A percentile compares a stretch with the other conserved stretches of the same genome.
These are phyloP conservation scores for Spizellomyces punctatus DNA, from an alignment of 192 early-diverging fungal species.

Conservation along the genomic window DNA sequence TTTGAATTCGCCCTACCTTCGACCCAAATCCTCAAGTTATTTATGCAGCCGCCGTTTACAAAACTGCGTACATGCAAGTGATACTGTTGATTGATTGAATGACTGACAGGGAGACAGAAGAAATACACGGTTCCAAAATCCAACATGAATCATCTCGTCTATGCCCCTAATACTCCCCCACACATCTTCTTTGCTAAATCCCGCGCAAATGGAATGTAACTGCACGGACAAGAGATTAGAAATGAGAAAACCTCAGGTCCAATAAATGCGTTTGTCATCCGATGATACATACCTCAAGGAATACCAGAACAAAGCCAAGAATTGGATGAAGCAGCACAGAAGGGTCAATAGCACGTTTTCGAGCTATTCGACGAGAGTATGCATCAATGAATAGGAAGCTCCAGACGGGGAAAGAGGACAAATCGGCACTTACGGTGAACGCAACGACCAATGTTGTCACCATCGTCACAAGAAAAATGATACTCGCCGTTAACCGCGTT, in stretches of 20 bases:
- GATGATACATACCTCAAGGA: constrained; percentile 54
- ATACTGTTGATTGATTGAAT: no score
- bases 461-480: constrained; percentile 71
- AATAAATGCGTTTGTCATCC: not conserved
- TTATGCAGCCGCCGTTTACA: no score
- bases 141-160: not conserved
- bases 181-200: constrained; percentile 46
- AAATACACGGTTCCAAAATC: not conserved
- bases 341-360: constrained; percentile 70
- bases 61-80: no score
- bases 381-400: not conserved
- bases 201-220: constrained; percentile 91
- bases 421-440: constrained; percentile 51
- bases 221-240: constrained; percentile 7
- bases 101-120: no score
- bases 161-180: constrained; percentile 35
- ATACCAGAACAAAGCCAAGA: constrained; percentile 78
- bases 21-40: no score
- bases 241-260: not conserved
- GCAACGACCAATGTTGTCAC: constrained; percentile 75
- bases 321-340: constrained; percentile 84
- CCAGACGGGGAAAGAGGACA: not conserved
- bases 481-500: constrained; percentile 73
- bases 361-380: constrained; percentile 35
- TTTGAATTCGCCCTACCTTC: no score